phyloP scores from a whole-genome alignment of 2,329 filamentous ascomycete species.

The Aureobasidium namibiae region DNA sequence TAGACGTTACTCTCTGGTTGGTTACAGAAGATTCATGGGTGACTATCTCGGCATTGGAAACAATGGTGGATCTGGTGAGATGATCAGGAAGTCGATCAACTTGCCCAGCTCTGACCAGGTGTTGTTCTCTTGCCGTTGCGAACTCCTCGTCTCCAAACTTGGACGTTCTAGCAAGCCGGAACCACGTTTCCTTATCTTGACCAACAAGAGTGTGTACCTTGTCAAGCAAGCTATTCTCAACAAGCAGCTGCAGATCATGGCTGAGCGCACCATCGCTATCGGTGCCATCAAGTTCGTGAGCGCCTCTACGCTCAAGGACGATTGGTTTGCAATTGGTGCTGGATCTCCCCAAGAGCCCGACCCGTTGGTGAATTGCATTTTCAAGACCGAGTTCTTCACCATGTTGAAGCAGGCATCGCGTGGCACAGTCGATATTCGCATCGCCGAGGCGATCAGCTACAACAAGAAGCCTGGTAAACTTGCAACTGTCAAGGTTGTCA shows the following conservation, averaged over 20 bases:
- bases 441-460: conserved; percentile 81
- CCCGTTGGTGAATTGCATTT: conserved; percentile 82
- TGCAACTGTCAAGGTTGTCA: conserved; percentile 78
- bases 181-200: conserved; percentile 76
- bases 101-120: conserved; percentile 62
- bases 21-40: conserved; percentile 84
- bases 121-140: conserved; percentile 84
- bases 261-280: conserved; percentile 74
- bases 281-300: conserved; percentile 85
- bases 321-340: conserved; percentile 91
- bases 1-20: conserved; percentile 80
- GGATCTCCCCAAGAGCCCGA: conserved; percentile 89
- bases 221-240: conserved; percentile 78
- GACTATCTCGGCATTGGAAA: conserved; percentile 91
- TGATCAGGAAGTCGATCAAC: conserved; percentile 67
- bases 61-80: conserved; percentile 66
- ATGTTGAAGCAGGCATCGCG: conserved; percentile 76
- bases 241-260: conserved; percentile 68
- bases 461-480: conserved; percentile 96
- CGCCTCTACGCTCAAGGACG: conserved; percentile 73
- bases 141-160: conserved; percentile 87
- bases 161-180: conserved; percentile 91
- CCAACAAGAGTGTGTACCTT: conserved; percentile 79
- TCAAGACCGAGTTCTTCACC: conserved; percentile 97
- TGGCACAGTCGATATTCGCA: conserved; percentile 71